Conservation (phyloP, 768 basidiomycete species). For the Panellus pusillus region DNA sequence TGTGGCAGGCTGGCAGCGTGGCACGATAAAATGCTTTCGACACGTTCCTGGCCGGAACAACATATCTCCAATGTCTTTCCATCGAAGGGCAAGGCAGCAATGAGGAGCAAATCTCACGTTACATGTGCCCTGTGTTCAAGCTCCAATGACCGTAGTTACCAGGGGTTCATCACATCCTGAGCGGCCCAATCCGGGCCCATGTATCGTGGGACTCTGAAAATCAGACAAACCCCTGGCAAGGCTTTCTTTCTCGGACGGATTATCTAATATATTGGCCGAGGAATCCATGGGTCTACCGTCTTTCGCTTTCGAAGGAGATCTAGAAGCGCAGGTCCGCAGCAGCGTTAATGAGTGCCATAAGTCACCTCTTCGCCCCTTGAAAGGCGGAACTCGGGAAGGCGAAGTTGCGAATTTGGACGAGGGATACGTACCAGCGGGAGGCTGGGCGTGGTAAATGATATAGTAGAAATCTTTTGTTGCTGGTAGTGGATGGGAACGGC, state of each 20-base stretch:
- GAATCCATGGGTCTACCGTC: neutral
- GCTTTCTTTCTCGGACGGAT: too few relatives aligned
- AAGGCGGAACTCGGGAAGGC: conserved; percentile 12
- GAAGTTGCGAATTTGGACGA: conserved; percentile 4
- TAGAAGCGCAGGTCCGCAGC: conserved; percentile 3
- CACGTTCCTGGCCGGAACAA: neutral
- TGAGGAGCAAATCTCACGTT: conserved; percentile 5
- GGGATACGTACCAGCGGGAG: conserved; percentile 10
- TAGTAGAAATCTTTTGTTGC: too few relatives aligned
- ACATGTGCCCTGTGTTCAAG: neutral
- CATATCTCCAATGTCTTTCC: neutral
- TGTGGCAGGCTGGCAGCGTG: neutral
- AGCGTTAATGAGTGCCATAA: conserved; percentile 12
- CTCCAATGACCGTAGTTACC: conserved; percentile 6
- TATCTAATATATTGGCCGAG: conserved; percentile 1
- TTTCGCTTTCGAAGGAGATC: conserved; percentile 11
- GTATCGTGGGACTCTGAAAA: too few relatives aligned
- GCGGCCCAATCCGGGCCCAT: neutral
- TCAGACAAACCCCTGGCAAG: too few relatives aligned
- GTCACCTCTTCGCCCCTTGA: conserved; percentile 5
- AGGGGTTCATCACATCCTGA: neutral
- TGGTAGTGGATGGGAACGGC: too few relatives aligned
- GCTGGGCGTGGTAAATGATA: neutral
- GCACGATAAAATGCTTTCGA: neutral
- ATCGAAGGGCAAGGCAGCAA: conserved; percentile 7